Evolutionary conservation across 2,329 filamentous ascomycete genomes (phyloP), one percentile per base, ranked within the genome.

Genomic region (Bipolaris sorokiniana): DNA sequence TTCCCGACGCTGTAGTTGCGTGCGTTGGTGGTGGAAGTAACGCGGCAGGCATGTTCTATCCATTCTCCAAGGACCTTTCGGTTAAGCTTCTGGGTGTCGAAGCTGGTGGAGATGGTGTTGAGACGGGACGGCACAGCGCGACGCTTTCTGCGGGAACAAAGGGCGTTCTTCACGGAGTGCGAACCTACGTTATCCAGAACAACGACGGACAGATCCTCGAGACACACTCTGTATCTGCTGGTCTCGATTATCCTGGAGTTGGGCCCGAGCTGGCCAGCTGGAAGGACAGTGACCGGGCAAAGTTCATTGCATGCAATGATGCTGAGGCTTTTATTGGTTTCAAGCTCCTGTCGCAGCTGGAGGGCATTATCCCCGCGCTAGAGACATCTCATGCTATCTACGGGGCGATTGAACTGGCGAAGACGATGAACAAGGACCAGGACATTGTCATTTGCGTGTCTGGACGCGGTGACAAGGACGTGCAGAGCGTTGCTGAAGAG

Each of bases 41-140:
- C 75, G 95, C 95, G 2, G 89, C 90, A 3, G 95, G 95, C 80
- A 99, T 98, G 93, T 99, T 99, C 82, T 96, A 94, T 78, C 95
- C 95, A 50, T 99, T 99, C 80, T 84, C 90, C 62, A 87, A 92
- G 40, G 94, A 99, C 70, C 84, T 84, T 0, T 88, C 84, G 59
- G 95, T 99, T 59, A 92, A 93, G 79, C 85, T 97, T 3, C 83
- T 98, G 11, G 95, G 95, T 64, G 93, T 99, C 2, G 95, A 99
- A 81, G 95, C 95, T 11, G 95, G 92, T 37, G 95, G 95, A 60
- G 95, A 98, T 69, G 95, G 95, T 59, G 74, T 98, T 15, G 90
- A 97, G 58, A 98, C 95, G 0, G 77, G 80, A 7, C 87, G 91
- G 45, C 95, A 99, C 79, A 91, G 89, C 47, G 95, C 95, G 0